Percentiles rank a stretch among this genome's conserved stretches.
Conservation (phyloP, 495 filamentous ascomycete genomes). For the Neurospora africana region DNA sequence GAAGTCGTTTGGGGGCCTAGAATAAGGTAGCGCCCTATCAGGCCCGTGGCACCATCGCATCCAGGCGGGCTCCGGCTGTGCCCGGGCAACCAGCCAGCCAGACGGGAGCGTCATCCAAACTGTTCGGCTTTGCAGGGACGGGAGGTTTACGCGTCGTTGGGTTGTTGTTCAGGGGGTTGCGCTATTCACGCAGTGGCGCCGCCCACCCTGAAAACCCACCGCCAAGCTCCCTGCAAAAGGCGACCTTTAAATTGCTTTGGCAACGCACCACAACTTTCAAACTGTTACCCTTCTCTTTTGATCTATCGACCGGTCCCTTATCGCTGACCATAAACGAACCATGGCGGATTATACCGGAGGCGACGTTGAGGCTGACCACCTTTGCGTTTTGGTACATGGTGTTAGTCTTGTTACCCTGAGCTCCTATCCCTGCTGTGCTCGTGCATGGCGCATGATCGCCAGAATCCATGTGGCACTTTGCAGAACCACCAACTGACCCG, state of each 20-base stretch:
- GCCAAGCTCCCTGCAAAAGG: not conserved
- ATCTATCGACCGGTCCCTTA: not conserved
- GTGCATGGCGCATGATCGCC: conserved; percentile 1
- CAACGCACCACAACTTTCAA: not conserved
- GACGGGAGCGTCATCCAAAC: not conserved
- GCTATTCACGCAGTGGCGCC: not conserved
- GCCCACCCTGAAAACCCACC: not conserved
- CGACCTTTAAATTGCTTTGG: not conserved
- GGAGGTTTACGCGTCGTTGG: not conserved
- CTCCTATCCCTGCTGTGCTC: not conserved
- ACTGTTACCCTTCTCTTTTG: not conserved
- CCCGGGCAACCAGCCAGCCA: not conserved
- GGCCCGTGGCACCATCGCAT: not conserved
- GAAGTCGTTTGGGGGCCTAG: not conserved
- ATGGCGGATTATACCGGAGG: conserved; percentile 29
- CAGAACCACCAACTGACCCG: conserved; percentile 14
- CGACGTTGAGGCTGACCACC: conserved; percentile 47
- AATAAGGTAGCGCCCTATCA: not conserved
- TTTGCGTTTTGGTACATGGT: conserved; percentile 92
- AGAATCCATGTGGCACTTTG: not conserved
- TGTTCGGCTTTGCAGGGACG: not conserved
- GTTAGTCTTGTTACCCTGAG: conserved; percentile 34
- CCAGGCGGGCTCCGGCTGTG: too few species aligned
- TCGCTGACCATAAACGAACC: not conserved
- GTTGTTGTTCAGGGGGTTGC: not conserved